Base-by-base conservation (phyloP, 495 filamentous ascomycete genomes). In the Pyrenula aspistea region DNA sequence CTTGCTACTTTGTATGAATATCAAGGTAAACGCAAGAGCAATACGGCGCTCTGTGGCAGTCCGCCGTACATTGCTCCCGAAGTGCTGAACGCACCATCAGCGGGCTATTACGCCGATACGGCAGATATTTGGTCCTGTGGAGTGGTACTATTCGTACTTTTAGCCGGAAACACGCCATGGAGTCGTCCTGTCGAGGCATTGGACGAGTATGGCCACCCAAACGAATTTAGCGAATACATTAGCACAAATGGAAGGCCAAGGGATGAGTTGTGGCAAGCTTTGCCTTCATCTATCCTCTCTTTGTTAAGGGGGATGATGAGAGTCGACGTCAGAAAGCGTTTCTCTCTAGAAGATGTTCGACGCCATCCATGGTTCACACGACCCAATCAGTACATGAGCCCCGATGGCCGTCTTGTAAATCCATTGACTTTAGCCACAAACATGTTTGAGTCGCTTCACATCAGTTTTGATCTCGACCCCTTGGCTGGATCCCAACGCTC, bases 81-180 rank as follows among this genome's bases (percentile, higher is more conserved):
- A 69, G 89, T 98, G n/a, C 77, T 88, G 49, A 72, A 68, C 22
- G 69, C 71, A 56, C 75, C 75, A 51, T 70, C 62, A 15, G 54
- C 66, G 0, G 90, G 89, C 24, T 99, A 99, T 62, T 79, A 82
- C 23, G 83, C 89, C 1, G 85, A 96, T 62, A 71, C 89, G 54
- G 86, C 88, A 25, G 93, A 99, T 63, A 91, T 99, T 51, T 99
- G 93, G 93, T 95, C 91, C 36, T 95, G 89, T 61, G 93, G 91
- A 15, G 89, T 99, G 42, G 93, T 99, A 25, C 75, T 99, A 10
- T 99, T 99, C 64, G 93, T 97, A 48, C 75, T 99, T 2, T 70
- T 99, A 19, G 90, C 91, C 2, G 93, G 93, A 11, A 99, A 99
- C 68, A 99, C 93, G 1, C 93, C 93, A 0, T 99, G 93, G 93